These are phyloP conservation scores for Candolleomyces aberdarensis DNA, from an alignment of 768 basidiomycete species.

Conservation along the genomic window DNA sequence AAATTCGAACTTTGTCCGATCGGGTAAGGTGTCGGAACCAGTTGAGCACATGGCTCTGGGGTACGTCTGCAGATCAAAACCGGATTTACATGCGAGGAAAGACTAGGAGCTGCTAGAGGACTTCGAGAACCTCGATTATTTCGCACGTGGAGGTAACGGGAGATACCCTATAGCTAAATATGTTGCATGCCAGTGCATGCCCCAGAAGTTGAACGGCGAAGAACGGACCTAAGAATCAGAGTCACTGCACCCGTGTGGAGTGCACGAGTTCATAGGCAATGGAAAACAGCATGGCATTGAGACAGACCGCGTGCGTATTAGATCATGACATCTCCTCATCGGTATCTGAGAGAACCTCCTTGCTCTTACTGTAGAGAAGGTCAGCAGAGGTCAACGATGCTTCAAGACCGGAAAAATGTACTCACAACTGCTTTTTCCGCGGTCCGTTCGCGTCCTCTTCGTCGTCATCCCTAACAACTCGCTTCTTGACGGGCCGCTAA, in stretches of 20 bases:
- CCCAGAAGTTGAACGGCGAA: background rate
- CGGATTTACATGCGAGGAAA: too few species aligned
- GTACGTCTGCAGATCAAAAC: background rate
- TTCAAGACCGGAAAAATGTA: conserved; percentile 11
- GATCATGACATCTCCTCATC: conserved; percentile 76
- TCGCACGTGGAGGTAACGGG: background rate
- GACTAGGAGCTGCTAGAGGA: background rate
- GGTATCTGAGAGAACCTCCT: conserved; percentile 82
- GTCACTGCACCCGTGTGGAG: too few species aligned
- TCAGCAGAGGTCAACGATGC: conserved; percentile 5
- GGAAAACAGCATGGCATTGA: background rate
- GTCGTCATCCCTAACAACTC: conserved; percentile 77
- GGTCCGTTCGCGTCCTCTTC: conserved; percentile 62
- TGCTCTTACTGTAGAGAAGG: conserved; percentile 66
- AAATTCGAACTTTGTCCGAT: conserved; percentile 5
- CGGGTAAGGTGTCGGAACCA: background rate
- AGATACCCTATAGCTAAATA: too few species aligned
- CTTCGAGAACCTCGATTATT: background rate
- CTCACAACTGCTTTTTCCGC: conserved; percentile 77
- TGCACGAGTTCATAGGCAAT: background rate
- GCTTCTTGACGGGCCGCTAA: conserved; percentile 61
- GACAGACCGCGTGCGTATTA: background rate
- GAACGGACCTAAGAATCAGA: background rate
- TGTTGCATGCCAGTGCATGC: background rate
- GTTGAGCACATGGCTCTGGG: background rate